Evolutionary conservation across 495 filamentous ascomycete genomes (phyloP).

Genomic region (Chaetomidium leptoderma): DNA sequence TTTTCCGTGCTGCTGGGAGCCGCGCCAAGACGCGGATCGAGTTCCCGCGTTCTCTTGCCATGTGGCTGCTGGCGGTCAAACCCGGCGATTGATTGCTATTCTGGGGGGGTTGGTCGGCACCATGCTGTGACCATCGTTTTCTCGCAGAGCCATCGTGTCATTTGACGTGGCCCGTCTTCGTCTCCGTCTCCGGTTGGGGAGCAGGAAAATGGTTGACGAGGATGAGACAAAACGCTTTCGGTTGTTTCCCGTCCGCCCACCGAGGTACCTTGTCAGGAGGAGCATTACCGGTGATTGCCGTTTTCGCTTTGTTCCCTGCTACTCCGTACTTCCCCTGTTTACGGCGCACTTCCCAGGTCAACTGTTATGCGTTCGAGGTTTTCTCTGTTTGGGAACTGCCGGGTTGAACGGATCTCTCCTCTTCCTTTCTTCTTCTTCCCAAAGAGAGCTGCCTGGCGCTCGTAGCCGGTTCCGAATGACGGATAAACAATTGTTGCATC

Average conservation of each 20-base stretch:
- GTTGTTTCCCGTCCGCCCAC: neutral
- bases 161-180: slow-evolving; percentile 14
- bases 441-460: neutral
- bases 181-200: no score
- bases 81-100: slow-evolving; percentile 7
- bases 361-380: neutral
- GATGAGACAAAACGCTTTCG: no score
- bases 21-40: slow-evolving; percentile 20
- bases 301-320: neutral
- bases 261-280: no score
- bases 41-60: neutral
- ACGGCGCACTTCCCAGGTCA: no score
- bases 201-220: no score
- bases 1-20: slow-evolving; percentile 32
- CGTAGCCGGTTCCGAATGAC: neutral
- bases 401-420: neutral
- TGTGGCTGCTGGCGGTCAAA: no score
- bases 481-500: neutral
- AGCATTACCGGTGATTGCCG: no score
- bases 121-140: neutral
- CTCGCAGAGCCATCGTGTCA: slow-evolving; percentile 25
- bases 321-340: no score
- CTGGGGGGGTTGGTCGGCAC: no score
- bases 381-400: neutral
- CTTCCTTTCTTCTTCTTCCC: neutral